Evolutionary conservation across 768 basidiomycete species (phyloP).

Genomic region (Trametes villosa): DNA sequence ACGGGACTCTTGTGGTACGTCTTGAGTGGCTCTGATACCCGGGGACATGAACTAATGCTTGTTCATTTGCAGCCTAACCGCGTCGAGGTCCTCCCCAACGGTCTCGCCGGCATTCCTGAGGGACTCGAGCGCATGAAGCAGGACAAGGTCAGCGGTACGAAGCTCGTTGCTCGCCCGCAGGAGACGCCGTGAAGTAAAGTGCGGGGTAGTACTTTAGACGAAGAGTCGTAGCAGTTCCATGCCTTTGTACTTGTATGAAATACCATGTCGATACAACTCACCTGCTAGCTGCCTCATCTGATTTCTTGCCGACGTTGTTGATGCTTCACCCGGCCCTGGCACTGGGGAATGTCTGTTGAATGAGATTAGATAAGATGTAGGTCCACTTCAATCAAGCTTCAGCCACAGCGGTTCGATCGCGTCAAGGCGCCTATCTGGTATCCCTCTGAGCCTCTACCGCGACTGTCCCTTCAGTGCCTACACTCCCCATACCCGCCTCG

Average conservation of each 20-base stretch:
- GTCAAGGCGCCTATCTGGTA: conserved; percentile 9
- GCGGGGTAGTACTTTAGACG: too few species aligned
- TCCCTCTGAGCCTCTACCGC: background rate
- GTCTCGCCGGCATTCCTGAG: conserved; percentile 25
- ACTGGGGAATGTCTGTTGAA: too few species aligned
- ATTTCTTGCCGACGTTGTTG: too few species aligned
- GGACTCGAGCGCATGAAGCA: conserved; percentile 27
- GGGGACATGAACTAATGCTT: background rate
- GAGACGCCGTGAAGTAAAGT: conserved; percentile 27
- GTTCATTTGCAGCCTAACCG: conserved; percentile 22
- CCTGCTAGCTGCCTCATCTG: too few species aligned
- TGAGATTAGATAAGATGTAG: conserved; percentile 10
- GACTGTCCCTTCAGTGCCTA: background rate
- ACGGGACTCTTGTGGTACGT: conserved; percentile 26
- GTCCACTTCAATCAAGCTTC: background rate
- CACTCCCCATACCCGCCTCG: background rate
- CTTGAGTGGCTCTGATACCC: too few species aligned
- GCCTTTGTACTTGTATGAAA: too few species aligned
- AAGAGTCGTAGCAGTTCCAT: too few species aligned
- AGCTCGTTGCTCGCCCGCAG: conserved; percentile 31
- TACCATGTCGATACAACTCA: too few species aligned
- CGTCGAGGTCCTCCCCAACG: conserved; percentile 29
- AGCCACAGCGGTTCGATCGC: conserved; percentile 10
- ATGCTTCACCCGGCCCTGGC: too few species aligned
- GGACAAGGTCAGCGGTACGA: conserved; percentile 30